These are phyloP conservation scores for Xerocomus amazonicus DNA, from an alignment of 1,284 basidiomycete species.

Conservation along the genomic window DNA sequence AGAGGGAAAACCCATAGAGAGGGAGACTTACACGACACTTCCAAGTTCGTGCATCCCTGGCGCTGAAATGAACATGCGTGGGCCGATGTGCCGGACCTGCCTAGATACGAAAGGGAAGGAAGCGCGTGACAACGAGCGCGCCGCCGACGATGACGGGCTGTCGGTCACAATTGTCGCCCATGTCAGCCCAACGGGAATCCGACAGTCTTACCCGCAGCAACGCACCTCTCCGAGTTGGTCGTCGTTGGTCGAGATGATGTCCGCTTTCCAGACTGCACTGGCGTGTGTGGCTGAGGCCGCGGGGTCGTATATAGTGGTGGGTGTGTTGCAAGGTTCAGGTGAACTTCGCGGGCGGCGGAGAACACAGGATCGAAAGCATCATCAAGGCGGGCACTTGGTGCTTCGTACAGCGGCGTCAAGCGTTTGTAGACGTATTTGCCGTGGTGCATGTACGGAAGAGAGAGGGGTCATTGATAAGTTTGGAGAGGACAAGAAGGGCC, in stretches of 20 bases:
- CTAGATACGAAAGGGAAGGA: slow-evolving; percentile 44
- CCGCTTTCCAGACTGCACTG: slow-evolving; percentile 35
- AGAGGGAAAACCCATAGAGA: not conserved
- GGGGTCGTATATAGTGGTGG: slow-evolving; percentile 28
- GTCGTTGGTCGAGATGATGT: slow-evolving; percentile 32
- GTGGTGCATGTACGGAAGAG: slow-evolving; percentile 33
- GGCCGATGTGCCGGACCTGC: slow-evolving; percentile 38
- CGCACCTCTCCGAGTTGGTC: slow-evolving; percentile 20
- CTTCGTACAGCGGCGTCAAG: slow-evolving; percentile 30
- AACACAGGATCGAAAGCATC: slow-evolving; percentile 32
- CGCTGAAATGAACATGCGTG: slow-evolving; percentile 40
- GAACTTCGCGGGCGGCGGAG: slow-evolving; percentile 32
- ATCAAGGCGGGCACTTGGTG: slow-evolving; percentile 15
- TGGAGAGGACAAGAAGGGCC: not conserved
- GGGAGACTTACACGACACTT: no score
- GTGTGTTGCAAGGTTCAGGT: slow-evolving; percentile 32
- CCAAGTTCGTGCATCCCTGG: slow-evolving; percentile 34
- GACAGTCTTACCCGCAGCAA: not conserved
- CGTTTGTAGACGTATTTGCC: no score
- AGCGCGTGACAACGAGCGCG: slow-evolving; percentile 40
- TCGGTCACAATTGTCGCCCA: no score
- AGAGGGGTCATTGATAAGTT: not conserved
- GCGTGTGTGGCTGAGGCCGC: slow-evolving; percentile 15
- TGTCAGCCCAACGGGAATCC: no score
- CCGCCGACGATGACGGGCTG: slow-evolving; percentile 43